phyloP scores from a whole-genome alignment of 495 filamentous ascomycete species.

The Xylaria acuta region DNA sequence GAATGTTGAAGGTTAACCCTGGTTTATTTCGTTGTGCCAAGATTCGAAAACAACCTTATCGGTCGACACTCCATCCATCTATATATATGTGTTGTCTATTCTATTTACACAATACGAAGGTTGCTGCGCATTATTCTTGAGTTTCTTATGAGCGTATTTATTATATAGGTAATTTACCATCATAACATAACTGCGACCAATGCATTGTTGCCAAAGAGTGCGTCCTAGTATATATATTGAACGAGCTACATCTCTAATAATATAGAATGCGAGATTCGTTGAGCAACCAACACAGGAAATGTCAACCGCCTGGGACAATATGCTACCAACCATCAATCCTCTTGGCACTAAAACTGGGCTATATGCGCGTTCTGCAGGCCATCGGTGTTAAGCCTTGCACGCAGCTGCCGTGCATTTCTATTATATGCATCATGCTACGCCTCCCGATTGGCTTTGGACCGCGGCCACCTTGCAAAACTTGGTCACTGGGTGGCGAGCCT shows the following conservation, averaged over 20 bases:
- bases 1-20: too few species aligned
- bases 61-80: too few species aligned
- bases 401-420: background rate
- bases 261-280: background rate
- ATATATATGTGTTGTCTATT: too few species aligned
- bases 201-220: too few species aligned
- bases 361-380: background rate
- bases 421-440: background rate
- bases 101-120: too few species aligned
- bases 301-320: background rate
- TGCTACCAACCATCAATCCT: background rate
- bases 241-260: background rate
- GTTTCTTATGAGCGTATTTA: too few species aligned
- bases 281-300: background rate
- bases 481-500: background rate
- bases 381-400: background rate
- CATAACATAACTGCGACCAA: background rate
- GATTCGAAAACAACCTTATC: too few species aligned
- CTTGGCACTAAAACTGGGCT: background rate
- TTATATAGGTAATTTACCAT: background rate
- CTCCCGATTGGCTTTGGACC: background rate
- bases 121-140: too few species aligned
- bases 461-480: background rate
- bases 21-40: too few species aligned
- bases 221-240: background rate